These are phyloP conservation scores for Pezicula neosporulosa DNA, from an alignment of 2,329 filamentous ascomycete genomes.

Conservation along the genomic window DNA sequence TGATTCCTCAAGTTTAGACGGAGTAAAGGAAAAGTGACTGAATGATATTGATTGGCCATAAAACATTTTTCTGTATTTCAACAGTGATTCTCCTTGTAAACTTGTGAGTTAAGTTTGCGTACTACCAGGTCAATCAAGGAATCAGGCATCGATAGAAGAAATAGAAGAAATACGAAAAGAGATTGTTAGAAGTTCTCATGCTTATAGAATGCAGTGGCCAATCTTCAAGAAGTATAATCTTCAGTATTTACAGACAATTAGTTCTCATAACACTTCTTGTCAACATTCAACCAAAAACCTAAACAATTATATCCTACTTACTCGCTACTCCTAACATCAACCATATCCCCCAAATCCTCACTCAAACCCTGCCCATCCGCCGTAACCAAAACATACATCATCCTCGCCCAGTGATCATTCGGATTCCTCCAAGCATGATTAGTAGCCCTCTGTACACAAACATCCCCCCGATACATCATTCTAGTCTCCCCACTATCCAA, in stretches of 20 bases:
- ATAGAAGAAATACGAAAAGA: too few relatives aligned
- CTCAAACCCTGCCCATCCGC: conserved; percentile 10
- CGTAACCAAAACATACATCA: conserved; percentile 22
- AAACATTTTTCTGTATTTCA: too few relatives aligned
- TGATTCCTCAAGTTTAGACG: conserved; percentile 39
- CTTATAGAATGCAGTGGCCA: too few relatives aligned
- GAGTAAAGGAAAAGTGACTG: too few relatives aligned
- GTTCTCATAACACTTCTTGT: too few relatives aligned
- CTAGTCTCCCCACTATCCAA: conserved; percentile 39
- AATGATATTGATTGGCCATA: too few relatives aligned
- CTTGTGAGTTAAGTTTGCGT: not conserved
- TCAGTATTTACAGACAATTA: too few relatives aligned
- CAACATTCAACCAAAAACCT: too few relatives aligned
- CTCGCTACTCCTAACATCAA: conserved; percentile 12
- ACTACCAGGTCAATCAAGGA: too few relatives aligned
- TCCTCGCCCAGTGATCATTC: conserved; percentile 18
- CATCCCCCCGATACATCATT: conserved; percentile 34
- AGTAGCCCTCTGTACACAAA: conserved; percentile 39
- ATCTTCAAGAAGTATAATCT: too few relatives aligned
- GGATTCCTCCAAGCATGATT: conserved; percentile 39
- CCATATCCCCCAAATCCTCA: conserved; percentile 13
- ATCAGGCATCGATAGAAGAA: too few relatives aligned
- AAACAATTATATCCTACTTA: conserved; percentile 1
- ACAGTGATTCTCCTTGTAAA: not conserved
- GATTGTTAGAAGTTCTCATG: too few relatives aligned